Conservation (phyloP, 139 green algal genomes). For the Penium margaritaceum region DNA sequence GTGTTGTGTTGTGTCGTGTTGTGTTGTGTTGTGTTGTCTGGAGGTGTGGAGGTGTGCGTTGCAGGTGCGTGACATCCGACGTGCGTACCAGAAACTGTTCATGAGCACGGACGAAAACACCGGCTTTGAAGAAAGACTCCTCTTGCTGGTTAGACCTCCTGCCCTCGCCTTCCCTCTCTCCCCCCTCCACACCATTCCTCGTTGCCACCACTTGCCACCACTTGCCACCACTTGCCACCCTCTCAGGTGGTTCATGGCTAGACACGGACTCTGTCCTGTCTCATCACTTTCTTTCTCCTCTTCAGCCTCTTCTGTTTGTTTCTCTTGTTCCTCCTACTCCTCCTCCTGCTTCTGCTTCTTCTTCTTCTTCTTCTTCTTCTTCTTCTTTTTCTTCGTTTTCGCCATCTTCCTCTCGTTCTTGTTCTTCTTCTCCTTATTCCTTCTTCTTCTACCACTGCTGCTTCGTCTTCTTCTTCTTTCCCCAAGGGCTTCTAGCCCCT, state of each 20-base stretch:
- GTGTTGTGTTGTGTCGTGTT: neutral
- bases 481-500: no score
- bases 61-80: slow-evolving; percentile 12
- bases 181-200: slow-evolving; percentile 5
- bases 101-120: slow-evolving; percentile 13
- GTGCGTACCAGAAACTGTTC: slow-evolving; percentile 23
- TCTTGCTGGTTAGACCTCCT: slow-evolving; percentile 8
- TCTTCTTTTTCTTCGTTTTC: no score
- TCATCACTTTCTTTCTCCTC: slow-evolving; percentile 10
- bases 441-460: no score
- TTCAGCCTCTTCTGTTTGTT: neutral
- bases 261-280: no score
- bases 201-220: no score
- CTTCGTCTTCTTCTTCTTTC: no score
- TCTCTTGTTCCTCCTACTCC: neutral
- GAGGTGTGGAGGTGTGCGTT: neutral
- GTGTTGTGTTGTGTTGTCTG: neutral
- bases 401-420: no score
- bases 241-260: no score
- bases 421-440: no score
- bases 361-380: no score
- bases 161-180: slow-evolving; percentile 3
- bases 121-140: slow-evolving; percentile 21
- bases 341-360: no score
- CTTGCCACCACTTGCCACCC: no score